These are phyloP conservation scores for Lentinula aciculospora DNA, from an alignment of 768 basidiomycete species.

Conservation along the genomic window DNA sequence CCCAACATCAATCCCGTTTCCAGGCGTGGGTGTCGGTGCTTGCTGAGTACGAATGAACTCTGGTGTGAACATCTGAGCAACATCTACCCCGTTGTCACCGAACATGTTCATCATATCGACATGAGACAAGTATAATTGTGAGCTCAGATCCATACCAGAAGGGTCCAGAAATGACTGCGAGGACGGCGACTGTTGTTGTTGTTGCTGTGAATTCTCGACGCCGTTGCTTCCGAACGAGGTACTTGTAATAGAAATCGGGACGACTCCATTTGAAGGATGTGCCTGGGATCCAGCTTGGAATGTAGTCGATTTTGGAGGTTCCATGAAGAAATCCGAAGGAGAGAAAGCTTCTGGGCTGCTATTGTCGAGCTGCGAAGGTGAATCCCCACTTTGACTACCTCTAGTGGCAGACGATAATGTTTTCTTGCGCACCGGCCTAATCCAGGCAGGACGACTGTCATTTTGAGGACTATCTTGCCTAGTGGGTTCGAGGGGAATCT, in stretches of 20 bases:
- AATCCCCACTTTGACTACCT: slow-evolving; percentile 39
- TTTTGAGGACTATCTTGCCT: slow-evolving; percentile 45
- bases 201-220: not conserved
- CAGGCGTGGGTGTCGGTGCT: not conserved
- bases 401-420: slow-evolving; percentile 34
- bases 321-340: slow-evolving; percentile 56
- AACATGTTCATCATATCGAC: slow-evolving; percentile 61
- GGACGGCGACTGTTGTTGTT: not conserved
- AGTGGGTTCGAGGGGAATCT: slow-evolving; percentile 77
- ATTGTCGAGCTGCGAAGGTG: slow-evolving; percentile 41
- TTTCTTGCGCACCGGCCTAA: slow-evolving; percentile 83
- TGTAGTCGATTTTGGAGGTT: slow-evolving; percentile 22
- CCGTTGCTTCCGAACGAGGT: not conserved
- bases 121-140: slow-evolving; percentile 50
- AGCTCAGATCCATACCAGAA: slow-evolving; percentile 20
- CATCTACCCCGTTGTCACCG: slow-evolving; percentile 34
- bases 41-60: not conserved
- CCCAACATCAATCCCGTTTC: slow-evolving; percentile 6
- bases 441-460: slow-evolving; percentile 73
- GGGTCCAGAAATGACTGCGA: slow-evolving; percentile 2
- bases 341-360: slow-evolving; percentile 64
- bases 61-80: slow-evolving; percentile 23
- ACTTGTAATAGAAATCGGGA: not conserved
- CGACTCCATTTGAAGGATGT: not conserved
- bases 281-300: not conserved